Base-by-base conservation (phyloP, 1,139 yeast genomes). In the Geotrichum macrosporum region DNA sequence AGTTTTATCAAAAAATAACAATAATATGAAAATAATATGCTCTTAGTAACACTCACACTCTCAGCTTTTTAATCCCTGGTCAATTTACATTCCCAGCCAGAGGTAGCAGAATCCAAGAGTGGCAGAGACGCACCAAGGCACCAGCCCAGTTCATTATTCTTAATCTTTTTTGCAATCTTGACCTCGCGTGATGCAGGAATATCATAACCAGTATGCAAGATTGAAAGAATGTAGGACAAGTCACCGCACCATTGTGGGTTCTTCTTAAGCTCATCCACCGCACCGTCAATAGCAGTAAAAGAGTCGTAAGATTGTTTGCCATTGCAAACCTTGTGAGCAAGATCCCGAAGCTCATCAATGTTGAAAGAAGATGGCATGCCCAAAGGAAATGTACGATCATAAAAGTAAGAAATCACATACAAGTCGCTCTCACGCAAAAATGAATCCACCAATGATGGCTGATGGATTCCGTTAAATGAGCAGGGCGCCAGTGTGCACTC, bases 81-180 rank as follows among this genome's bases (percentile, higher is more conserved):
- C 19, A 51, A 42, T 41, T 53, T 50, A 70, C 96, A 88, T 48
- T 71, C 75, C 96, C 96, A 87, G 47, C 79, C 80, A 12, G 76
- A 70, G 38, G 68, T 66, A 33, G 67, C 65, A 53, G 74, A 71
- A 54, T 85, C 92, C 57, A 92, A 73, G 56, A 92, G 72, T 3
- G 97, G 97, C 60, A 92, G 74, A 1, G 96, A 86, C 2, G 98
- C 98, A 56, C 99, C 99, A 53, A 92, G 74, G 70, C 98, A 92
- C 99, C 99, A 92, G 30, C 97, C 98, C 46, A 92, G 74, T 68
- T 92, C 98, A 60, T 86, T 88, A 60, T 81, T 80, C 51, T 80
- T 84, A 56, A 92, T 87, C 62, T 79, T 87, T 70, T 86, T 80
- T 6, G 97, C 97, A 5, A 96, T 92, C 65, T 78, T 84, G 58